Evolutionary conservation across 148 eudicot species (phyloP), one percentile per base, ranked within the genome.

Genomic region (Nyssa sinensis): DNA sequence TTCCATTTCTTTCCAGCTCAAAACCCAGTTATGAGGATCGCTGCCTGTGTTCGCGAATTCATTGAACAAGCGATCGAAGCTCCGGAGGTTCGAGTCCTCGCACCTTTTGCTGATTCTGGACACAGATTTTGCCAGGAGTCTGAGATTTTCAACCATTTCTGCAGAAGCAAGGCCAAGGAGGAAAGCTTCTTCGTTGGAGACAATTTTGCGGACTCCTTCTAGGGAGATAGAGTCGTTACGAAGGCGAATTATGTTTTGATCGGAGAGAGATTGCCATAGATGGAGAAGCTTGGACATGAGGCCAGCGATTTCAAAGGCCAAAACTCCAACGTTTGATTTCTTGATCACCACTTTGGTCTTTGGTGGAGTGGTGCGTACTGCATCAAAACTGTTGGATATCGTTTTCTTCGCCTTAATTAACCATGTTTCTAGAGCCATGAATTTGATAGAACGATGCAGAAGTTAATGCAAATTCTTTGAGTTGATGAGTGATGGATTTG

Each of bases 161-260:
- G 97, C 90, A 28, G 88, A 86, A 5, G 96, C 92, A 9, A 94
- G 80, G 58, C 84, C 73, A 7, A 90, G 77, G n/a, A 94, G 87
- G 71, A 94, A 92, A 19, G 84, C 70, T 8, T 90, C 97, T 70
- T 94, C 93, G 69, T 84, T 82, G 19, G 98, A 94, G 55, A 94
- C 92, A 63, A 94, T 85, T 44, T 91, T 92, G 0, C 86, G 89
- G 6, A 92, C 91, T 17, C 98, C 98, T 75, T 86, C 86, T 0
- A 87, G 75, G 5, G 81, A 53, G 3, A 91, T 62, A 3, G 84
- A 80, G 24, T 91, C 91, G 41, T 75, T 84, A 19, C 79, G 82
- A 4, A 94, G 80, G 24, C 88, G 89, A 24, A 71, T 34, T 35
- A 92, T 65, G 69, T 81, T 58, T 13, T 79, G 74, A 59, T 94